Conservation (phyloP, 176 grass and related monocot species). For the Rhynchospora tenuis region DNA sequence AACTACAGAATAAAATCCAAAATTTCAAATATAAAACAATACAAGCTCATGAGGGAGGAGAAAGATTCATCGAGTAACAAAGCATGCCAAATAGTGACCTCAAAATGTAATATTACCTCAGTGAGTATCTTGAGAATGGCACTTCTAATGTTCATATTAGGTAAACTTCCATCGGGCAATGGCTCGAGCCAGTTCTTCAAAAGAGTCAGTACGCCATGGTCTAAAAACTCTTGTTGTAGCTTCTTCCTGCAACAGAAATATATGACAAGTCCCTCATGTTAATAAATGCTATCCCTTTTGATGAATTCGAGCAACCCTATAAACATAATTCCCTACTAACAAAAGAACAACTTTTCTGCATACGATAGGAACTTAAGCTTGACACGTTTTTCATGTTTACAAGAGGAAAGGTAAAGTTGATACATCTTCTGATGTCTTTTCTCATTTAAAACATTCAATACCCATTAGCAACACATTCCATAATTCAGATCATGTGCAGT, state of each 20-base stretch:
- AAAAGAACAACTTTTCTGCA: neutral
- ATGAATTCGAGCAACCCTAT: neutral
- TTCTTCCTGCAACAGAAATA: conserved; percentile 57
- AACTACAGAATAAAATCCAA: conserved; percentile 46
- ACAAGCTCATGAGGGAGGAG: neutral
- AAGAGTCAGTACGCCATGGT: conserved; percentile 87
- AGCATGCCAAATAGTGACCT: conserved; percentile 2
- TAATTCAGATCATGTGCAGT: neutral
- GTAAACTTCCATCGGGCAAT: conserved; percentile 83
- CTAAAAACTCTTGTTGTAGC: conserved; percentile 98
- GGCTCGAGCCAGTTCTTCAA: conserved; percentile 96
- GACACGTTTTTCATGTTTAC: neutral
- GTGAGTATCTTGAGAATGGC: conserved; percentile 75
- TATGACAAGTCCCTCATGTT: conserved; percentile 1
- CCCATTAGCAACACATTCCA: neutral
- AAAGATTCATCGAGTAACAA: neutral
- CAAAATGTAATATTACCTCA: conserved; percentile 48
- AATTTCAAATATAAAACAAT: conserved; percentile 21
- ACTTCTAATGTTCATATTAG: conserved; percentile 93
- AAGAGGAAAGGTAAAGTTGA: neutral
- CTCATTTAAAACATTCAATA: neutral
- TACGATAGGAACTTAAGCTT: neutral
- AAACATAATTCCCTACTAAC: neutral
- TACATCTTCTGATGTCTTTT: neutral
- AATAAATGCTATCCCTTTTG: neutral